Percentiles rank a stretch among this genome's conserved stretches.
Conservation (phyloP, 192 early-diverging fungal genomes). For the Umbelopsis isabellina region DNA sequence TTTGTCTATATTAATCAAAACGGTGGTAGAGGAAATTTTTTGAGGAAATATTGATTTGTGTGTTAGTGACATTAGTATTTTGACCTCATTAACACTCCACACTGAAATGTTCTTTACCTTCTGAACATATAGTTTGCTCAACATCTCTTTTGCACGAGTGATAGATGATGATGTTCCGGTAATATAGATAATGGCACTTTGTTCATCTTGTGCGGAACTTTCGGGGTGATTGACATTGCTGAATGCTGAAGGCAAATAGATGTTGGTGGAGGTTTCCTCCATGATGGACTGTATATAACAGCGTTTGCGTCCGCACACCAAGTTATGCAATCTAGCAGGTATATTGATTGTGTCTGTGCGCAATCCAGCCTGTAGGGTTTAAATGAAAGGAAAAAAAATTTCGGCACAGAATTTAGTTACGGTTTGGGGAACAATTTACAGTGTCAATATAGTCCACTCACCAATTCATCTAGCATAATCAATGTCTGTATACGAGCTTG, state of each 20-base stretch:
- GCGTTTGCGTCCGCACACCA: constrained; percentile 73
- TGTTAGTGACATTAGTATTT: constrained; percentile 22
- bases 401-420: background rate
- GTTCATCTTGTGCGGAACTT: constrained; percentile 27
- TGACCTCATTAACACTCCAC: constrained; percentile 33
- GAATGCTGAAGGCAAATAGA: constrained; percentile 75
- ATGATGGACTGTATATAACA: constrained; percentile 65
- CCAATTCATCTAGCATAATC: constrained; percentile 53
- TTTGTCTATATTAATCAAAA: constrained; percentile 43
- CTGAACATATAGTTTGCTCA: constrained; percentile 46
- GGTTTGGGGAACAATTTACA: background rate
- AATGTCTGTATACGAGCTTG: constrained; percentile 33
- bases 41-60: too few species aligned
- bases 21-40: background rate
- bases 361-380: constrained; percentile 45
- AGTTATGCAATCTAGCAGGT: constrained; percentile 59
- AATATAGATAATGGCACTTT: constrained; percentile 60
- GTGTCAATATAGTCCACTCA: constrained; percentile 25
- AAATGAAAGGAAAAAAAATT: constrained; percentile 20
- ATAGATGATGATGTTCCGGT: constrained; percentile 62
- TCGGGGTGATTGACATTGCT: constrained; percentile 37
- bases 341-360: constrained; percentile 43
- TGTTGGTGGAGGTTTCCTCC: constrained; percentile 67
- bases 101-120: constrained; percentile 40
- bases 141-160: constrained; percentile 53